Percentiles rank a stretch among this genome's conserved stretches.
Evolutionary conservation across 345 rosid species (phyloP).

Genomic region (Sisymbrium altissimum): DNA sequence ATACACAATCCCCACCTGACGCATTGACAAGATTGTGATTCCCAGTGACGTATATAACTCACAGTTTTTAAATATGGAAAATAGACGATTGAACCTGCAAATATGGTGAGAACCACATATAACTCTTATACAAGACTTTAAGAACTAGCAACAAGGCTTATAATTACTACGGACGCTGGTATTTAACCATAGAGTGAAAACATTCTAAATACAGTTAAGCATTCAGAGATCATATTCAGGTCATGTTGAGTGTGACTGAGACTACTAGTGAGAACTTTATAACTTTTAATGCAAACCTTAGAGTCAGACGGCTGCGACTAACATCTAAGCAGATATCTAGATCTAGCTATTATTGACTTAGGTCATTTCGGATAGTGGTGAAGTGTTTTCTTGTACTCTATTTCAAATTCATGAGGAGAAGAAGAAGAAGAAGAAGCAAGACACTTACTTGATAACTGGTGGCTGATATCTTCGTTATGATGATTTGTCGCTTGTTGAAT

Average conservation of each 20-base stretch:
- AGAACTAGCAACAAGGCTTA: background rate
- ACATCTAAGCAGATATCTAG: background rate
- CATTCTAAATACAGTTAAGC: background rate
- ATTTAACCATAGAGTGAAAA: background rate
- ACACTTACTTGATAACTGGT: slow-evolving; percentile 18
- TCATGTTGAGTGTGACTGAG: background rate
- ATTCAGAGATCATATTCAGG: background rate
- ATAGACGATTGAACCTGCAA: slow-evolving; percentile 20
- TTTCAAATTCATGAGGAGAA: background rate
- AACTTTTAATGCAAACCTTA: background rate
- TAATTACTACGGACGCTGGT: background rate
- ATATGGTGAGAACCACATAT: background rate
- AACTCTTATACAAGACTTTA: slow-evolving; percentile 1
- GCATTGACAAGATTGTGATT: slow-evolving; percentile 21
- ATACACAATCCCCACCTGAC: slow-evolving; percentile 3
- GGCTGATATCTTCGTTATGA: slow-evolving; percentile 28
- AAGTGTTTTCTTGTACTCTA: background rate
- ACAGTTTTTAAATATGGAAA: slow-evolving; percentile 2
- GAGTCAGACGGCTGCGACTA: background rate
- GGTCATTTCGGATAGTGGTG: background rate
- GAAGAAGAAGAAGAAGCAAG: too few relatives aligned
- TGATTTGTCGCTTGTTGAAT: slow-evolving; percentile 41
- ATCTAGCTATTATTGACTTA: background rate
- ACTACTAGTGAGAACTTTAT: background rate
- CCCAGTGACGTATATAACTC: slow-evolving; percentile 17